Percentiles rank a stretch among this genome's conserved stretches.
phyloP scores from a whole-genome alignment of 2,329 filamentous ascomycete genomes.

The Colletotrichum echinochloae region DNA sequence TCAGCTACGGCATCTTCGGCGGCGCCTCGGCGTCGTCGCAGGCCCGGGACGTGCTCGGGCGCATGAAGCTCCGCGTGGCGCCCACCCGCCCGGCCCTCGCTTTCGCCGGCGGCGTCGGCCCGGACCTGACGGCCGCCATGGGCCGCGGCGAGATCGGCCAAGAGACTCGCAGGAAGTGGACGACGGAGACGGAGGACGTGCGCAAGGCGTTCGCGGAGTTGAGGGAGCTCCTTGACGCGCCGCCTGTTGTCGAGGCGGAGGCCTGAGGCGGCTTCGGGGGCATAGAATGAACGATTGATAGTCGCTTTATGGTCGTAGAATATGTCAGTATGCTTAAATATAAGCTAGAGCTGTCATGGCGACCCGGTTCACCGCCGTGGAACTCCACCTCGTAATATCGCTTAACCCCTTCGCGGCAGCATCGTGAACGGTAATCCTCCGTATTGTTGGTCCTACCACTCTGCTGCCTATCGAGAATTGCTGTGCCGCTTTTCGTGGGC shows the following conservation, averaged over 20 bases:
- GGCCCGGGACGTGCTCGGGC: slow-evolving; percentile 45
- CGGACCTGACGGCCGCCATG: slow-evolving; percentile 43
- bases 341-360: background rate
- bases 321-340: slow-evolving; percentile 3
- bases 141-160: slow-evolving; percentile 44
- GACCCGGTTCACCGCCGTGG: background rate
- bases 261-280: background rate
- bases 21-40: slow-evolving; percentile 48
- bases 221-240: slow-evolving; percentile 43
- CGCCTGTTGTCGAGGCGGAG: background rate
- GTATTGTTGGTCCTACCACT: background rate
- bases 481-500: slow-evolving; percentile 19
- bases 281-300: background rate
- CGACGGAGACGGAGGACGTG: slow-evolving; percentile 32
- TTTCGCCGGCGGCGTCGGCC: slow-evolving; percentile 43
- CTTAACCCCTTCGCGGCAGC: slow-evolving; percentile 17
- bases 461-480: slow-evolving; percentile 19
- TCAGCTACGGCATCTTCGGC: slow-evolving; percentile 65
- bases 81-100: slow-evolving; percentile 48
- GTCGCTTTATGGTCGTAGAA: background rate
- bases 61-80: slow-evolving; percentile 49
- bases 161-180: slow-evolving; percentile 44
- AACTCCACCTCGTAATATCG: slow-evolving; percentile 28
- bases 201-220: slow-evolving; percentile 46
- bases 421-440: slow-evolving; percentile 3